phyloP scores from a whole-genome alignment of 2,329 filamentous ascomycete species.

The Eurotiales sp. region DNA sequence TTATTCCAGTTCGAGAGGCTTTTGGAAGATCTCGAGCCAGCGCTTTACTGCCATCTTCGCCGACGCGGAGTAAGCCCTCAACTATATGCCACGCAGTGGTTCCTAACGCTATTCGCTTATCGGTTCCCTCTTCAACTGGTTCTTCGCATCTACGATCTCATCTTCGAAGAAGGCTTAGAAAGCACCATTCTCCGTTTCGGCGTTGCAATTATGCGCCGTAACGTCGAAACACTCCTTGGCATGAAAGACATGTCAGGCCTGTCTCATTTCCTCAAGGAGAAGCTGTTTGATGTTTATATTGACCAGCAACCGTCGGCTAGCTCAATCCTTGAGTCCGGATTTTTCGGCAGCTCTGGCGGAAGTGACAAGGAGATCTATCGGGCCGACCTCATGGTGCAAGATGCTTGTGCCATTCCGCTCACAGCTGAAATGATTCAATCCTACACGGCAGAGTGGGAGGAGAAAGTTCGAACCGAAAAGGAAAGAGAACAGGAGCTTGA shows the following conservation, averaged over 20 bases:
- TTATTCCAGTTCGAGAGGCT: constrained; percentile 94
- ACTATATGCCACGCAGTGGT: constrained; percentile 98
- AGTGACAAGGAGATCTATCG: constrained; percentile 94
- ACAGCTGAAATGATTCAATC: constrained; percentile 74
- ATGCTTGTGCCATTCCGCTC: constrained; percentile 84
- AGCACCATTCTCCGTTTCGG: constrained; percentile 89
- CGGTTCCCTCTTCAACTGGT: constrained; percentile 95
- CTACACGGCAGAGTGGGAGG: constrained; percentile 88
- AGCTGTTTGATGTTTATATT: constrained; percentile 93
- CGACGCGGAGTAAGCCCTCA: constrained; percentile 83
- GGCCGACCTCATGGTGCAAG: constrained; percentile 86
- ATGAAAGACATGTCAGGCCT: constrained; percentile 91
- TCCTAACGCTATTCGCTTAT: constrained; percentile 96
- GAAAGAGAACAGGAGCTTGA: constrained; percentile 80
- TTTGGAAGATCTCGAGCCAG: constrained; percentile 89
- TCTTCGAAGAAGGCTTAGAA: constrained; percentile 86
- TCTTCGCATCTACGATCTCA: constrained; percentile 91
- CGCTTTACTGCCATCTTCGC: constrained; percentile 89
- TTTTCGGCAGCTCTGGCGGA: constrained; percentile 87
- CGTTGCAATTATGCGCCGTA: constrained; percentile 94
- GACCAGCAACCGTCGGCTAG: constrained; percentile 89
- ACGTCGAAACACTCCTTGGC: constrained; percentile 68
- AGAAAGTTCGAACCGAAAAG: constrained; percentile 76
- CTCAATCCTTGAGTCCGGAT: constrained; percentile 90
- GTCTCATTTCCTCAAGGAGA: constrained; percentile 88